Conservation (phyloP, 2,329 filamentous ascomycete genomes). For the Aureobasidium uvarum region DNA sequence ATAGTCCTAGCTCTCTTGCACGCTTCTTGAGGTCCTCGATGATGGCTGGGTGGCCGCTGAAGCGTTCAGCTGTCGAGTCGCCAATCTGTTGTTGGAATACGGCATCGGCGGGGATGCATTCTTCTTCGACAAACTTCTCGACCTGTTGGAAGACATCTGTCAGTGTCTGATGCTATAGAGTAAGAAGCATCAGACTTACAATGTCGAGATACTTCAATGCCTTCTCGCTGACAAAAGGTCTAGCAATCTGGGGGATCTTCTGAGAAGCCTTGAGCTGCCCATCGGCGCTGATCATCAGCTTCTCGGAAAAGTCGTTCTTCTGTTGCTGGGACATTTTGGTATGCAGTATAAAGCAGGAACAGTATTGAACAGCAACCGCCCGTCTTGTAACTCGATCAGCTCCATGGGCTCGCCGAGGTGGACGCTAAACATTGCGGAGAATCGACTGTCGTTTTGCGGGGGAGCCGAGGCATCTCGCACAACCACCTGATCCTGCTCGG, state of each 20-base stretch:
- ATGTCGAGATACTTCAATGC: constrained; percentile 81
- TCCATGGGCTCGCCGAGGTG: constrained; percentile 16
- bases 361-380: not conserved
- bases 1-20: constrained; percentile 78
- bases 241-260: constrained; percentile 58
- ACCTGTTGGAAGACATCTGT: constrained; percentile 53
- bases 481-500: constrained; percentile 21
- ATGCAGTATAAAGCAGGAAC: not conserved
- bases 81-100: constrained; percentile 79
- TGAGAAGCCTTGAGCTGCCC: constrained; percentile 50
- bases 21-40: constrained; percentile 87
- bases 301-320: constrained; percentile 38
- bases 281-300: constrained; percentile 34
- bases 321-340: constrained; percentile 40
- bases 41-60: constrained; percentile 73
- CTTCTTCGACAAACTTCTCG: constrained; percentile 94
- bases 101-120: constrained; percentile 73
- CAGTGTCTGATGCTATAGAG: not conserved
- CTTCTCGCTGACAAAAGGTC: constrained; percentile 71
- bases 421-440: constrained; percentile 12
- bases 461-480: constrained; percentile 11
- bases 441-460: not conserved
- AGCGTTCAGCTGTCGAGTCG: constrained; percentile 66
- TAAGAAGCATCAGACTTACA: constrained; percentile 42
- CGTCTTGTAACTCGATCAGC: constrained; percentile 7